Percentiles rank a stretch among this genome's conserved stretches.
Conservation (phyloP, 2,329 filamentous ascomycete species). For the Clarireedia monteithiana region DNA sequence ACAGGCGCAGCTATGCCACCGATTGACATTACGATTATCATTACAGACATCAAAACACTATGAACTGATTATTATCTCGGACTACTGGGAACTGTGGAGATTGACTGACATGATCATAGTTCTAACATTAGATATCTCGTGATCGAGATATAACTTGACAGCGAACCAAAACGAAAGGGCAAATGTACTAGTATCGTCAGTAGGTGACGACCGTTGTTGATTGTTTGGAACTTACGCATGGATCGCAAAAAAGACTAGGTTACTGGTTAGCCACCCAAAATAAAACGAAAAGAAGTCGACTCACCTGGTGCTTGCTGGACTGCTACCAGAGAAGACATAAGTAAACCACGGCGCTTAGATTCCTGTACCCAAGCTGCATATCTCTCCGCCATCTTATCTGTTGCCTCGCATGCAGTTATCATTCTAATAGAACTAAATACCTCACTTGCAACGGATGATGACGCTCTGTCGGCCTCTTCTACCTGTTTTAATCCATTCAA, state of each 20-base stretch:
- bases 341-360: constrained; percentile 32
- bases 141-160: constrained; percentile 39
- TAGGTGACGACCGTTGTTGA: neutral
- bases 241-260: constrained; percentile 1
- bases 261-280: neutral
- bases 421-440: constrained; percentile 52
- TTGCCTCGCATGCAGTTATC: constrained; percentile 55
- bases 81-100: neutral
- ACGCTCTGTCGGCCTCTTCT: constrained; percentile 44
- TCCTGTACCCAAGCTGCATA: constrained; percentile 48
- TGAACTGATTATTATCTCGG: constrained; percentile 25
- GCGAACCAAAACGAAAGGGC: constrained; percentile 58
- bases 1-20: constrained; percentile 50
- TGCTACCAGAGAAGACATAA: constrained; percentile 22
- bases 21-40: constrained; percentile 40
- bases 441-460: constrained; percentile 53
- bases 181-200: constrained; percentile 38
- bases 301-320: constrained; percentile 40
- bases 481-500: constrained; percentile 43
- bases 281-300: neutral
- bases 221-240: constrained; percentile 8
- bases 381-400: constrained; percentile 43
- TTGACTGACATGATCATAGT: constrained; percentile 46
- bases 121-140: constrained; percentile 37
- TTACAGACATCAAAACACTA: constrained; percentile 32